Evolutionary conservation across 768 basidiomycete genomes (phyloP).

Genomic region (Agrocybe chaxingu): DNA sequence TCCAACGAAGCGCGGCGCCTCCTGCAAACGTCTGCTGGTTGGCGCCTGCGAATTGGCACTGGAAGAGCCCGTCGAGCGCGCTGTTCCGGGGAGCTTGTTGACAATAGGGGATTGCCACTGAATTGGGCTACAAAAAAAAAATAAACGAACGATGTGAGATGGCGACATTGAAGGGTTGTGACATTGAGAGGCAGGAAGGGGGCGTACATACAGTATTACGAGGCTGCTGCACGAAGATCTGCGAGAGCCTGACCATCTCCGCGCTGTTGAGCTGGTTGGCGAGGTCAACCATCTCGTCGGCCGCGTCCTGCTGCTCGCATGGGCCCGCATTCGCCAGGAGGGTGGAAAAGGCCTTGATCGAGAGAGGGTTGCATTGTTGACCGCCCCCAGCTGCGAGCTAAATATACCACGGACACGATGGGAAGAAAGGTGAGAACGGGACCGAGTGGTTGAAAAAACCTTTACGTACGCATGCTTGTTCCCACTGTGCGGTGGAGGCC

Average conservation of each 20-base stretch:
- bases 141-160: slow-evolving; percentile 5
- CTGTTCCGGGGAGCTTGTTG: slow-evolving; percentile 44
- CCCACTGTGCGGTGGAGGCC: slow-evolving; percentile 47
- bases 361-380: slow-evolving; percentile 52
- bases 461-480: slow-evolving; percentile 48
- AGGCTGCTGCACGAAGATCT: slow-evolving; percentile 49
- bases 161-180: slow-evolving; percentile 16
- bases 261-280: slow-evolving; percentile 34
- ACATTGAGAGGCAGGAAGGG: background rate
- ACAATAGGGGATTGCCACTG: slow-evolving; percentile 46
- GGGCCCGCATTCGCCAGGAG: slow-evolving; percentile 55
- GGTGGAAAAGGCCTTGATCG: slow-evolving; percentile 52
- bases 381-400: slow-evolving; percentile 56
- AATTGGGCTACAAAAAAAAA: slow-evolving; percentile 34
- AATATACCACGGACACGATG: slow-evolving; percentile 4
- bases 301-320: slow-evolving; percentile 56
- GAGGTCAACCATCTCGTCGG: slow-evolving; percentile 52
- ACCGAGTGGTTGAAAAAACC: slow-evolving; percentile 1
- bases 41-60: slow-evolving; percentile 45
- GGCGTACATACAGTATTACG: slow-evolving; percentile 41
- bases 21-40: slow-evolving; percentile 40
- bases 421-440: background rate
- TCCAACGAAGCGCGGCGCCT: slow-evolving; percentile 24
- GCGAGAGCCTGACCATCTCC: slow-evolving; percentile 41
- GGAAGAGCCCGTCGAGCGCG: slow-evolving; percentile 52